A percentile compares a stretch with the other conserved stretches of the same genome.
These are phyloP conservation scores for Amanita muscaria DNA, from an alignment of 768 basidiomycete genomes.

Conservation along the genomic window DNA sequence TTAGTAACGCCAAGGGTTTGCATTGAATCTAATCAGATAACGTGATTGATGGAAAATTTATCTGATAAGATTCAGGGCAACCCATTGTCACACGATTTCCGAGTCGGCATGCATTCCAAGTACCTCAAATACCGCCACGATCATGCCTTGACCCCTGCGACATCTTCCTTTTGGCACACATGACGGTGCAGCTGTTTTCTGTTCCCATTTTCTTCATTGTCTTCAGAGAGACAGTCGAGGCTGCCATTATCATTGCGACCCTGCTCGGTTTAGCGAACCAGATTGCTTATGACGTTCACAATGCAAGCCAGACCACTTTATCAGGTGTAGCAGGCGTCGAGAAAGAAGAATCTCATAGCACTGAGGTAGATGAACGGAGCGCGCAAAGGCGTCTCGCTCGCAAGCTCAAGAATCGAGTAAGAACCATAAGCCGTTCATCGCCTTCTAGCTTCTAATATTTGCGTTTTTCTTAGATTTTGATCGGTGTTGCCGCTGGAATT, in stretches of 20 bases:
- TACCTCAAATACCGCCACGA: not conserved
- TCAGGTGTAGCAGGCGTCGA: constrained; percentile 8
- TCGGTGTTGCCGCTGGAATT: constrained; percentile 70
- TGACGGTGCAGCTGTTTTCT: constrained; percentile 75
- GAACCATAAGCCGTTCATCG: no score
- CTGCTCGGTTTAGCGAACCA: constrained; percentile 89
- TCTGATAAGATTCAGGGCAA: constrained; percentile 7
- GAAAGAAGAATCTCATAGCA: constrained; percentile 15
- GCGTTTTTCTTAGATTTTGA: constrained; percentile 48
- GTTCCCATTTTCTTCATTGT: constrained; percentile 95
- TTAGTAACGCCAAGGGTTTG: no score
- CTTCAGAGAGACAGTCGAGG: constrained; percentile 91
- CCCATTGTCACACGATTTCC: not conserved
- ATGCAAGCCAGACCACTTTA: constrained; percentile 12
- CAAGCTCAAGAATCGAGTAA: constrained; percentile 62
- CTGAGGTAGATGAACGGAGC: not conserved
- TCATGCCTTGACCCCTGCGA: not conserved
- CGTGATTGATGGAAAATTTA: not conserved
- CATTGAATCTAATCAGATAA: constrained; percentile 17
- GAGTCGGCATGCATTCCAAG: not conserved
- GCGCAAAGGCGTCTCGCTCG: constrained; percentile 39
- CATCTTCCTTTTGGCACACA: constrained; percentile 21
- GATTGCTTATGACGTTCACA: constrained; percentile 41
- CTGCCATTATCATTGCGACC: constrained; percentile 86
- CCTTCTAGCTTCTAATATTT: not conserved